phyloP scores from a whole-genome alignment of 768 basidiomycete species.

The Suillus weaverae region DNA sequence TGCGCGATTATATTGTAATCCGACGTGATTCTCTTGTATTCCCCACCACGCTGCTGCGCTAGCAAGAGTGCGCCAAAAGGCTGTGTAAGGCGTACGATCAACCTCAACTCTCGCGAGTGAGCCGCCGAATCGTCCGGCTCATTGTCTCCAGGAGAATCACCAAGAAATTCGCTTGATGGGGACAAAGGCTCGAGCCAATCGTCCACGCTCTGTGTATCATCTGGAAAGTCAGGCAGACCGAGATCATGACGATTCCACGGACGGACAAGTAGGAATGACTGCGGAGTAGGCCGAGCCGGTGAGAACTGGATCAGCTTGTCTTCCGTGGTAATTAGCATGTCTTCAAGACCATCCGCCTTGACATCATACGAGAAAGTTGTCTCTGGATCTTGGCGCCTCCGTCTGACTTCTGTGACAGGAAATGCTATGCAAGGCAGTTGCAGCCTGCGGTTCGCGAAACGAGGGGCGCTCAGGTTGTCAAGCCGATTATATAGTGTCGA shows the following conservation, averaged over 20 bases:
- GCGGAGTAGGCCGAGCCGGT: not conserved
- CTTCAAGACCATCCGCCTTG: not conserved
- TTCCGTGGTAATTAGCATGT: not conserved
- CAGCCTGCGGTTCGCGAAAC: not conserved
- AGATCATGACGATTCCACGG: not conserved
- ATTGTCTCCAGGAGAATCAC: not conserved
- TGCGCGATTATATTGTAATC: not conserved
- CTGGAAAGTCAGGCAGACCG: not conserved
- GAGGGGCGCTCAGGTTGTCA: not conserved
- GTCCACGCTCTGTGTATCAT: not conserved
- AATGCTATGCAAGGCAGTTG: not conserved
- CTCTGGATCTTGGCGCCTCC: not conserved
- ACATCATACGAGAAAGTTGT: not conserved
- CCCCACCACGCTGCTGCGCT: not conserved
- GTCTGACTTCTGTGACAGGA: not conserved
- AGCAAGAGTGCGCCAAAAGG: conserved; percentile 5
- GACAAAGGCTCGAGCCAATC: no score
- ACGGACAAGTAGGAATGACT: not conserved
- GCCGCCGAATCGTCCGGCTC: not conserved
- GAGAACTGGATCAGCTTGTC: not conserved
- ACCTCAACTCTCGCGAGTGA: not conserved
- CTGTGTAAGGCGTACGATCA: not conserved
- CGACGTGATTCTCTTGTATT: conserved; percentile 8
- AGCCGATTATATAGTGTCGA: not conserved
- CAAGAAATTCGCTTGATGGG: not conserved